These are phyloP conservation scores for Venturia effusa DNA, from an alignment of 2,329 filamentous ascomycete genomes.

Conservation along the genomic window DNA sequence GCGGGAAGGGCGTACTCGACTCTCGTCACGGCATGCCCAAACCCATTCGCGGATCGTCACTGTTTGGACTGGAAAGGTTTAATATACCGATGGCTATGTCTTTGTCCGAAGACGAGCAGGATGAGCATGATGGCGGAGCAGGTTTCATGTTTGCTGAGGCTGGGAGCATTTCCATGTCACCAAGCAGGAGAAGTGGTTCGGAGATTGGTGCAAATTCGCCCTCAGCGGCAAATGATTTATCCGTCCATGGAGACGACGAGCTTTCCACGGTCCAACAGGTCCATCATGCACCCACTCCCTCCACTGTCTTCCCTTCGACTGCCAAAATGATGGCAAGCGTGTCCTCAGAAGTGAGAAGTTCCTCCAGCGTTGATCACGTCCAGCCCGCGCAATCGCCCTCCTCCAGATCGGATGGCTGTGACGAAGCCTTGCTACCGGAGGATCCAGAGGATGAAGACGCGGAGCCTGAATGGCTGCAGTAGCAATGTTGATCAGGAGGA, in stretches of 20 bases:
- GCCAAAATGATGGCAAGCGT: not conserved
- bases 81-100: not conserved
- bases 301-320: too few species aligned
- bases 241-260: not conserved
- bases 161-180: not conserved
- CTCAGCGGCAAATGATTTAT: not conserved
- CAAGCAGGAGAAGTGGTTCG: not conserved
- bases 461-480: constrained; percentile 49
- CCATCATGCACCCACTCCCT: not conserved
- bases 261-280: not conserved
- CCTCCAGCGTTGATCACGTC: not conserved
- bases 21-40: not conserved
- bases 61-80: not conserved
- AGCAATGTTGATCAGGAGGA: not conserved
- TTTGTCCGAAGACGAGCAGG: not conserved
- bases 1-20: not conserved
- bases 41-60: not conserved
- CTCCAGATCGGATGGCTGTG: constrained; percentile 27
- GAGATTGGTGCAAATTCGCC: not conserved
- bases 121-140: not conserved
- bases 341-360: too few species aligned
- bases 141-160: not conserved
- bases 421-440: constrained; percentile 44
- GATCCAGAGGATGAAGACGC: constrained; percentile 56
- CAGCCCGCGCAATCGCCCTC: not conserved